A percentile compares a stretch with the other conserved stretches of the same genome.
phyloP scores from a whole-genome alignment of 225 moss, liverwort and hornwort genomes.

The Bryoerythrophyllum caledonicum region DNA sequence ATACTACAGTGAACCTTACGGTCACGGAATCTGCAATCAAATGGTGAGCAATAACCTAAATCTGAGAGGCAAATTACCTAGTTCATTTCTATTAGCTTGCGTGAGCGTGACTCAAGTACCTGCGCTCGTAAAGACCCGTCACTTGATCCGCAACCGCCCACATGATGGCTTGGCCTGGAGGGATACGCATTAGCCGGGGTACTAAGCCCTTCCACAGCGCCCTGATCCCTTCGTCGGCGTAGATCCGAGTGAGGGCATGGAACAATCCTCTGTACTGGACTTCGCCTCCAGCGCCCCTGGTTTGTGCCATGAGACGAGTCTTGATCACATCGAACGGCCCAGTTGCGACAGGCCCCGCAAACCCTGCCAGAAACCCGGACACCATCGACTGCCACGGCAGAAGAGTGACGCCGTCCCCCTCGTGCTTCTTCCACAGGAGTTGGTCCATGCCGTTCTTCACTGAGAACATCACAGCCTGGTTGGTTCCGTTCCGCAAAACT shows the following conservation, averaged over 20 bases:
- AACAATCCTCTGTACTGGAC: slow-evolving; percentile 73
- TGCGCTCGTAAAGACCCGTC: slow-evolving; percentile 65
- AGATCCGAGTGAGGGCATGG: slow-evolving; percentile 75
- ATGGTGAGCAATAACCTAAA: slow-evolving; percentile 17
- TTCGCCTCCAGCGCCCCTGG: slow-evolving; percentile 40
- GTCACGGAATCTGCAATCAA: slow-evolving; percentile 21
- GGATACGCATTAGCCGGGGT: slow-evolving; percentile 95
- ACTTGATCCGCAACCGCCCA: slow-evolving; percentile 99
- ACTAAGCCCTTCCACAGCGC: slow-evolving; percentile 97
- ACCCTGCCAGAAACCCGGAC: slow-evolving; percentile 89
- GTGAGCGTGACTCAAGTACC: slow-evolving; percentile 28
- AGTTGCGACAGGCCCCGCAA: slow-evolving; percentile 84
- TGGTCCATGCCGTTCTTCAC: slow-evolving; percentile 71
- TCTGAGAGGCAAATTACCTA: no score
- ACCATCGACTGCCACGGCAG: slow-evolving; percentile 96
- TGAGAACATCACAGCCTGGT: slow-evolving; percentile 96
- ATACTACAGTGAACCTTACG: slow-evolving; percentile 2
- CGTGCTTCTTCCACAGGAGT: slow-evolving; percentile 72
- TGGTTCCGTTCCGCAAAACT: slow-evolving; percentile 87
- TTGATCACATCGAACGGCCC: slow-evolving; percentile 99
- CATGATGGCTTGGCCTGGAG: slow-evolving; percentile 98
- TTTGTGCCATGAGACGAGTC: slow-evolving; percentile 95
- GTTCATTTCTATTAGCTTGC: slow-evolving; percentile 23
- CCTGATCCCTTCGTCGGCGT: slow-evolving; percentile 71
- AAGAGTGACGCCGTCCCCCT: slow-evolving; percentile 86